Conservation (phyloP, 2,329 filamentous ascomycete species). For the Colletotrichum kahawae region DNA sequence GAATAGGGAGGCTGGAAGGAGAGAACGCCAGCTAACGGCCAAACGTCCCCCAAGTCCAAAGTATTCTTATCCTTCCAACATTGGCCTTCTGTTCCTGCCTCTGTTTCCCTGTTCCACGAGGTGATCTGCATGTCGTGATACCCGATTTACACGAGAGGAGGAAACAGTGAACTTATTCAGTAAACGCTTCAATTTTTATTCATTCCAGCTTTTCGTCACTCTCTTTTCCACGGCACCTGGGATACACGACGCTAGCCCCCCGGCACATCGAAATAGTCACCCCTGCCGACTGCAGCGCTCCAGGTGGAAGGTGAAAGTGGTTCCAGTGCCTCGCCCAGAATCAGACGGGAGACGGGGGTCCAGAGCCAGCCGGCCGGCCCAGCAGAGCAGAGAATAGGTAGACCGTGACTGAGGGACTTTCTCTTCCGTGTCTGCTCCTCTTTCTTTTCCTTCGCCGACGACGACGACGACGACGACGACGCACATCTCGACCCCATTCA, state of each 20-base stretch:
- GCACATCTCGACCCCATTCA: not conserved
- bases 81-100: not conserved
- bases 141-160: not conserved
- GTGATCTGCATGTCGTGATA: not conserved
- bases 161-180: not conserved
- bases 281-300: not conserved
- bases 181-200: not conserved
- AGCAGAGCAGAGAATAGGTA: not conserved
- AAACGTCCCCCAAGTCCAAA: not conserved
- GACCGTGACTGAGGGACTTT: constrained; percentile 4
- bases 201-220: not conserved
- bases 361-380: not conserved
- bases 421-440: not conserved
- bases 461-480: not conserved
- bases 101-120: not conserved
- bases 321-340: not conserved
- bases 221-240: not conserved
- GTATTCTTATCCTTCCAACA: not conserved
- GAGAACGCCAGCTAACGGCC: not conserved
- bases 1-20: constrained; percentile 5
- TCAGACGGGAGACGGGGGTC: not conserved
- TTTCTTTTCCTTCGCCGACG: not conserved
- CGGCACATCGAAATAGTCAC: not conserved
- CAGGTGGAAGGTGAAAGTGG: constrained; percentile 5
- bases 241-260: not conserved